Evolutionary conservation across 1,284 basidiomycete species (phyloP).

Genomic region (Taiwanofungus camphoratus): DNA sequence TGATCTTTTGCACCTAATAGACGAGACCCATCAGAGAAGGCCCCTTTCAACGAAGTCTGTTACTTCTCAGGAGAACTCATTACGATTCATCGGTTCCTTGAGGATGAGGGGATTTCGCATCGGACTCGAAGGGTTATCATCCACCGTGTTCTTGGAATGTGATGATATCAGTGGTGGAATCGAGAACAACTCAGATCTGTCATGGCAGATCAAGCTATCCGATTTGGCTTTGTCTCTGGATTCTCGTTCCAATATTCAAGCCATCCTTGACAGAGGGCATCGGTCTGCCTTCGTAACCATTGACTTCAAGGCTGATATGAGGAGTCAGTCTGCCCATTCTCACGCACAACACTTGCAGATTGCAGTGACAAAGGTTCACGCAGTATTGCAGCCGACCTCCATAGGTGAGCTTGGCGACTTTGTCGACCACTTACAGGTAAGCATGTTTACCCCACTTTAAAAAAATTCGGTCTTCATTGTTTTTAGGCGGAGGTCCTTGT

Average conservation of each 20-base stretch:
- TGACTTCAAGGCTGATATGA: conserved; percentile 52
- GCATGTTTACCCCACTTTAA: conserved; percentile 4
- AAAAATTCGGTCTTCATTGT: background rate
- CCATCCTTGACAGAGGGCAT: conserved; percentile 50
- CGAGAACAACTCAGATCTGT: conserved; percentile 36
- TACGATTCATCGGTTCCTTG: conserved; percentile 43
- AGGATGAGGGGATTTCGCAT: conserved; percentile 76
- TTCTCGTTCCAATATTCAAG: conserved; percentile 39
- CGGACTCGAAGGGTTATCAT: conserved; percentile 66
- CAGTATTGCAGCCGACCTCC: conserved; percentile 88
- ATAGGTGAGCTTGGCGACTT: conserved; percentile 86
- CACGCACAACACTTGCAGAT: conserved; percentile 45
- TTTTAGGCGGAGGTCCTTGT: conserved; percentile 65
- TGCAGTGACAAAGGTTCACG: conserved; percentile 71
- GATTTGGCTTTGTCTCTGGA: conserved; percentile 72
- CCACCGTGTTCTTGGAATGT: conserved; percentile 70
- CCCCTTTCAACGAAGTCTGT: background rate
- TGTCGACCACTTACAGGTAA: conserved; percentile 74
- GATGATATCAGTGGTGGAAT: conserved; percentile 58
- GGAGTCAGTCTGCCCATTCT: conserved; percentile 21
- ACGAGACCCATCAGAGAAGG: conserved; percentile 44
- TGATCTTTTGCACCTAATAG: conserved; percentile 63
- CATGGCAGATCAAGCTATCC: conserved; percentile 62
- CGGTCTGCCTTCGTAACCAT: conserved; percentile 81
- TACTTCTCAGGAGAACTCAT: conserved; percentile 3